These are phyloP conservation scores for Eimeria falciformis DNA, from an alignment of 169 alveolate genomes.

Conservation along the genomic window DNA sequence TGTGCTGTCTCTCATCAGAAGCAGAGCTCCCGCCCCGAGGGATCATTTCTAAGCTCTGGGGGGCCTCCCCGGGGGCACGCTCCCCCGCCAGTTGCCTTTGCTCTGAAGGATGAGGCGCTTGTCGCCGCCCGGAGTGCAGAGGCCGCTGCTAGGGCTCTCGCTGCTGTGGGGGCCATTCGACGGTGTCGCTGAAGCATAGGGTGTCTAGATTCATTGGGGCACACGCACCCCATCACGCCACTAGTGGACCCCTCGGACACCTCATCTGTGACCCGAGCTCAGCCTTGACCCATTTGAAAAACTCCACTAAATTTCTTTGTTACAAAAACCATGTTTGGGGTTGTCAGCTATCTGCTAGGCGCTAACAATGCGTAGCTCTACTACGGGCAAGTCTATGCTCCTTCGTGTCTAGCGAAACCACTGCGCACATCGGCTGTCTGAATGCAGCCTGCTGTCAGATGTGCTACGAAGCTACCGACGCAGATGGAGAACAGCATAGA, in stretches of 20 bases:
- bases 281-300: background rate
- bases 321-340: background rate
- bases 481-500: too few species aligned
- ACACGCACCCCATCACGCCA: background rate
- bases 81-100: slow-evolving; percentile 34
- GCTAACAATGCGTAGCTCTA: too few species aligned
- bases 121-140: slow-evolving; percentile 33
- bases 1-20: background rate
- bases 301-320: background rate
- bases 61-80: background rate
- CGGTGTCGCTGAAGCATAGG: background rate
- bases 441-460: too few species aligned
- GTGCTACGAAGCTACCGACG: too few species aligned
- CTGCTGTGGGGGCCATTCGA: background rate
- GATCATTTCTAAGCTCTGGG: background rate
- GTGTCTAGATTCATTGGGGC: background rate
- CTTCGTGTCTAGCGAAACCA: too few species aligned
- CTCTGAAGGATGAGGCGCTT: slow-evolving; percentile 18
- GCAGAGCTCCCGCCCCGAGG: background rate
- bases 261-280: background rate
- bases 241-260: background rate
- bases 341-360: too few species aligned
- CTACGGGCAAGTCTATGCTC: too few species aligned
- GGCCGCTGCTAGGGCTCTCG: slow-evolving; percentile 24
- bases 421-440: too few species aligned